Evolutionary conservation across 164 flowering plant genomes (phyloP).

Genomic region (Saururus chinensis): DNA sequence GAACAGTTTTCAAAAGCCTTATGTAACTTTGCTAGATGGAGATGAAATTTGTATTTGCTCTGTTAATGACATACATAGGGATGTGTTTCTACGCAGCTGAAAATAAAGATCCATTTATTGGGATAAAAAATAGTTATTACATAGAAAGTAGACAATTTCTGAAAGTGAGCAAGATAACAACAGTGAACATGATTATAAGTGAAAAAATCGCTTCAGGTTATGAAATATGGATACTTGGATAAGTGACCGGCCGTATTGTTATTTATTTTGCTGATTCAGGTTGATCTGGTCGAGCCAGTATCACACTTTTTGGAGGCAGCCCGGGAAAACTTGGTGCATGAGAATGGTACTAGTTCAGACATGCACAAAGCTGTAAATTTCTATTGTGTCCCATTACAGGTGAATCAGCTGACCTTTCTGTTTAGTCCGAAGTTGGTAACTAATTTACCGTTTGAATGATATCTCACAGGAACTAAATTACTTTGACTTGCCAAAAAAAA

Average conservation of each 20-base stretch:
- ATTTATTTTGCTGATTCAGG: conserved; percentile 25
- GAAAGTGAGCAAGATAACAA: too few species aligned
- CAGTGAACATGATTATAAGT: too few species aligned
- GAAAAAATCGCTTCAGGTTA: too few species aligned
- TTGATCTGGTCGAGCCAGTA: conserved; percentile 97
- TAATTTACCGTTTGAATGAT: too few species aligned
- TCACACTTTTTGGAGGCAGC: conserved; percentile 93
- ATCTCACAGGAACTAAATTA: background rate
- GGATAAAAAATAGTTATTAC: too few species aligned
- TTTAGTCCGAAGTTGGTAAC: too few species aligned
- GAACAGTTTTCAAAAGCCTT: too few species aligned
- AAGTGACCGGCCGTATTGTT: too few species aligned
- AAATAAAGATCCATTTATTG: background rate
- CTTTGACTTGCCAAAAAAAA: too few species aligned
- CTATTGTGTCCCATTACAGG: conserved; percentile 90
- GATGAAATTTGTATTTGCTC: background rate
- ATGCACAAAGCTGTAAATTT: conserved; percentile 61
- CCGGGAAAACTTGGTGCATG: conserved; percentile 53
- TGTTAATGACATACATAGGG: background rate
- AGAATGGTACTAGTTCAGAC: conserved; percentile 26
- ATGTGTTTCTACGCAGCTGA: background rate
- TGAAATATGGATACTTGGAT: too few species aligned
- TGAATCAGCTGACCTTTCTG: conserved; percentile 9
- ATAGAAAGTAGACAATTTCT: too few species aligned
- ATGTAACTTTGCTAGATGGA: background rate